These are phyloP conservation scores for Periconia macrospinosa DNA, from an alignment of 2,329 filamentous ascomycete genomes.

Conservation along the genomic window DNA sequence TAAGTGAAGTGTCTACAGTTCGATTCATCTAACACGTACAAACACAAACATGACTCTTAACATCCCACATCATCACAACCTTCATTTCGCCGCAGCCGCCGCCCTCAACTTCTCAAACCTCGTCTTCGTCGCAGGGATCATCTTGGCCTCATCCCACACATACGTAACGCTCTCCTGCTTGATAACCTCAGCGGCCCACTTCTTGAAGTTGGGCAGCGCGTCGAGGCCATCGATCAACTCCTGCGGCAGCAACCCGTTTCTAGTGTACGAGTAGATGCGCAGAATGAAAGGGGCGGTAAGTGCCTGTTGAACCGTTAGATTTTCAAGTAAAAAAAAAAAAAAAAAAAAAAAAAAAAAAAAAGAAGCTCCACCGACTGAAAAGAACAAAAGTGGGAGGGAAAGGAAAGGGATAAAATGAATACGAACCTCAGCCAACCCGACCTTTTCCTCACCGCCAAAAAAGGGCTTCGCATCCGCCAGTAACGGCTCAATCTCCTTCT, in stretches of 20 bases:
- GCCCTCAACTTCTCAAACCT: slow-evolving; percentile 31
- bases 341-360: no score
- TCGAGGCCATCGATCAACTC: slow-evolving; percentile 53
- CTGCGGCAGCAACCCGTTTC: slow-evolving; percentile 58
- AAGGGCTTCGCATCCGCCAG: slow-evolving; percentile 53
- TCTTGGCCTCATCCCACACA: slow-evolving; percentile 35
- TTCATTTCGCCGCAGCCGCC: slow-evolving; percentile 8
- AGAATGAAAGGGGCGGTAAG: slow-evolving; percentile 69
- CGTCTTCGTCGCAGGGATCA: slow-evolving; percentile 20
- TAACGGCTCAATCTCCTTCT: slow-evolving; percentile 74
- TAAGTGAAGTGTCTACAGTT: not conserved
- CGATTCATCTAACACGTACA: not conserved
- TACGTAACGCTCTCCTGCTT: slow-evolving; percentile 66
- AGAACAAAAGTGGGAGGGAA: not conserved
- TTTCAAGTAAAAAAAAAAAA: no score
- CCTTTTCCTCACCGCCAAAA: slow-evolving; percentile 49
- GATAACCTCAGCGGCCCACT: slow-evolving; percentile 65
- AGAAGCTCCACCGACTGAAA: not conserved
- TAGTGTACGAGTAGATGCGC: slow-evolving; percentile 58
- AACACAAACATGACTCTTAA: not conserved
- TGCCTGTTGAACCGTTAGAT: slow-evolving; percentile 47
- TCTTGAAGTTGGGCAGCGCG: slow-evolving; percentile 66
- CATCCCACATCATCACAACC: not conserved
- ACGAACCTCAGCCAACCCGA: slow-evolving; percentile 74
- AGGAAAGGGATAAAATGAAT: not conserved